Evolutionary conservation across 1,284 basidiomycete species (phyloP).

Genomic region (Meripilus lineatus): DNA sequence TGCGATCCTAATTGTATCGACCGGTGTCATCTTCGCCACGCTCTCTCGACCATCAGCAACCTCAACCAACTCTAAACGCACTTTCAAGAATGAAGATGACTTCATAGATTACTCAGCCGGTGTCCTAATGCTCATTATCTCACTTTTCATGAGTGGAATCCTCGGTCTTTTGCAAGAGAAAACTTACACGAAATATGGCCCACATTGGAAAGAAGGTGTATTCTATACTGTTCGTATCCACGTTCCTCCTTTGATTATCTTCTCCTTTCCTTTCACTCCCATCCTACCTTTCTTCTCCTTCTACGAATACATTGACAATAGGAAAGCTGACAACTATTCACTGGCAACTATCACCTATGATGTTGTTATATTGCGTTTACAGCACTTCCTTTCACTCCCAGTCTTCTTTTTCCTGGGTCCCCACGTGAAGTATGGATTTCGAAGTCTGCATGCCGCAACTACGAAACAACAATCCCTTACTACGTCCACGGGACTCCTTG

Average conservation of each 20-base stretch:
- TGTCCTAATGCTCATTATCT: slow-evolving; percentile 66
- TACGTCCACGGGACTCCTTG: slow-evolving; percentile 1
- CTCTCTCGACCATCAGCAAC: slow-evolving; percentile 51
- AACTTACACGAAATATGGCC: slow-evolving; percentile 69
- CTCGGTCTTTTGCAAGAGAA: slow-evolving; percentile 80
- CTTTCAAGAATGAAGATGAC: slow-evolving; percentile 31
- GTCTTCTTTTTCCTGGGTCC: slow-evolving; percentile 63
- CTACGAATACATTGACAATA: no score
- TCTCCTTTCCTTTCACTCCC: slow-evolving; percentile 67
- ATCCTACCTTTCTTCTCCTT: slow-evolving; percentile 65
- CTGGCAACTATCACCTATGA: no score
- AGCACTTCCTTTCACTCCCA: slow-evolving; percentile 73
- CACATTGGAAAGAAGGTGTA: slow-evolving; percentile 82
- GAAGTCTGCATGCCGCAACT: slow-evolving; percentile 31
- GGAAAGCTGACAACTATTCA: no score
- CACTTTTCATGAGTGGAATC: slow-evolving; percentile 69
- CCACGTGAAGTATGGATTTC: slow-evolving; percentile 52
- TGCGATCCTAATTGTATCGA: slow-evolving; percentile 70
- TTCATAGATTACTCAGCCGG: slow-evolving; percentile 57
- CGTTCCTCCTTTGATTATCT: neutral
- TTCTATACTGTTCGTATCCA: slow-evolving; percentile 67
- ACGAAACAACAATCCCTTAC: slow-evolving; percentile 4
- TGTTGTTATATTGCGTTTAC: no score
- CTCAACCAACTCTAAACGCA: slow-evolving; percentile 25
- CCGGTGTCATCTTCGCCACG: slow-evolving; percentile 75